These are phyloP conservation scores for Cladosporium velox DNA, from an alignment of 2,329 filamentous ascomycete species.

Conservation along the genomic window DNA sequence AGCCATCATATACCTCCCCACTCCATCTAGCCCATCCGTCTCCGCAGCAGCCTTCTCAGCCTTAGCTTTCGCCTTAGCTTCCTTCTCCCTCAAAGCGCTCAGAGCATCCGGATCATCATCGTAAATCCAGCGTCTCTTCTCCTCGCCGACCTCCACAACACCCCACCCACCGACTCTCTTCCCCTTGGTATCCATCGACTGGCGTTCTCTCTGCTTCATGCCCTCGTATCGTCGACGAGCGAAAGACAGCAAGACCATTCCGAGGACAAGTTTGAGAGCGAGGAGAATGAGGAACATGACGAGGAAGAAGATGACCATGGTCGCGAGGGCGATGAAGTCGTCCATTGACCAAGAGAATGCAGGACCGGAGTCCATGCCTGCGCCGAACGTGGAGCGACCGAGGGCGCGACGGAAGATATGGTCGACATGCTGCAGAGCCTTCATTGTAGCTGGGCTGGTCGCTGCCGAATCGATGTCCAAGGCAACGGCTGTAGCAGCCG, in stretches of 20 bases:
- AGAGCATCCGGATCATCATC: constrained; percentile 76
- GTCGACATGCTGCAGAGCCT: constrained; percentile 78
- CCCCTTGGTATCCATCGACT: constrained; percentile 61
- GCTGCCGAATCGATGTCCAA: constrained; percentile 51
- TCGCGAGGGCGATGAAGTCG: constrained; percentile 71
- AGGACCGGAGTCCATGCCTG: constrained; percentile 39
- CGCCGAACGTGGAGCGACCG: constrained; percentile 69
- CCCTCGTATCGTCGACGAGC: constrained; percentile 74
- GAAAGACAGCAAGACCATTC: constrained; percentile 82
- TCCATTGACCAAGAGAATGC: constrained; percentile 62
- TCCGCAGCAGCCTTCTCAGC: constrained; percentile 47
- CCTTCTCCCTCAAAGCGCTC: constrained; percentile 59
- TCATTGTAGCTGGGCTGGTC: constrained; percentile 70
- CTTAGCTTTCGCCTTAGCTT: constrained; percentile 60
- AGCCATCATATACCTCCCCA: constrained; percentile 87
- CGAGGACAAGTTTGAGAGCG: constrained; percentile 72
- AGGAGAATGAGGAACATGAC: constrained; percentile 82
- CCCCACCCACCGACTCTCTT: constrained; percentile 80
- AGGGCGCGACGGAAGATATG: constrained; percentile 74
- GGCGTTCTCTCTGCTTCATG: constrained; percentile 72
- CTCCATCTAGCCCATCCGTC: constrained; percentile 63
- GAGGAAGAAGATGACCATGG: constrained; percentile 85
- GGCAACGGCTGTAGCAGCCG: constrained; percentile 65
- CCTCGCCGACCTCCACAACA: constrained; percentile 83
- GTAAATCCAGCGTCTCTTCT: constrained; percentile 83